Conservation (phyloP, 1,139 yeast genomes). For the Wickerhamiella pararugosa region DNA sequence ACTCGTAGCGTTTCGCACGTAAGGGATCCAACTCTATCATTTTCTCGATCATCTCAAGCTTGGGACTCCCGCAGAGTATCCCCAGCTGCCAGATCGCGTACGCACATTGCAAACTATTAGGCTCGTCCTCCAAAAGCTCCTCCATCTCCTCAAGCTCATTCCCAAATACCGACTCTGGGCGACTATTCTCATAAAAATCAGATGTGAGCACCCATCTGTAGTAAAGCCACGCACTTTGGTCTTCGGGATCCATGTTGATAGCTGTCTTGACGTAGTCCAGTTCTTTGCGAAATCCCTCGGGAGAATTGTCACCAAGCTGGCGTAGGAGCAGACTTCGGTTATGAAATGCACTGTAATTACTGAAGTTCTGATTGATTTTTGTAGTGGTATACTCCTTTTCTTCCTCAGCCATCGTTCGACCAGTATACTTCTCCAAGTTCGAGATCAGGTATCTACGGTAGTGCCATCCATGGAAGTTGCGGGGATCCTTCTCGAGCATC, state of each 20-base stretch:
- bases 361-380: constrained; percentile 67
- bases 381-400: constrained; percentile 70
- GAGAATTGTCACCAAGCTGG: constrained; percentile 27
- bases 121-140: constrained; percentile 28
- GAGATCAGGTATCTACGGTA: constrained; percentile 63
- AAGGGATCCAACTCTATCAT: constrained; percentile 54
- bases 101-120: constrained; percentile 27
- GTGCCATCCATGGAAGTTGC: constrained; percentile 95
- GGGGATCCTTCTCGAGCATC: constrained; percentile 52
- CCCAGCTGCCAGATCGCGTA: constrained; percentile 31
- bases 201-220: constrained; percentile 62
- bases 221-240: constrained; percentile 86
- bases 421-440: constrained; percentile 29
- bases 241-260: constrained; percentile 83
- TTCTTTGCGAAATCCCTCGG: constrained; percentile 38
- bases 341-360: constrained; percentile 96
- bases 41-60: constrained; percentile 35
- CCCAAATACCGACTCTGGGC: constrained; percentile 17
- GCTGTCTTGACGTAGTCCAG: constrained; percentile 64
- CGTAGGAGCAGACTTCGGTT: constrained; percentile 63
- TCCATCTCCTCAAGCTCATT: constrained; percentile 21
- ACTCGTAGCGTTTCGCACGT: constrained; percentile 45
- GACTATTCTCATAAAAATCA: constrained; percentile 27
- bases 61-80: constrained; percentile 45
- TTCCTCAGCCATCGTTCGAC: constrained; percentile 13